phyloP scores from a whole-genome alignment of 495 filamentous ascomycete species.

The Hyaloscypha bicolor region DNA sequence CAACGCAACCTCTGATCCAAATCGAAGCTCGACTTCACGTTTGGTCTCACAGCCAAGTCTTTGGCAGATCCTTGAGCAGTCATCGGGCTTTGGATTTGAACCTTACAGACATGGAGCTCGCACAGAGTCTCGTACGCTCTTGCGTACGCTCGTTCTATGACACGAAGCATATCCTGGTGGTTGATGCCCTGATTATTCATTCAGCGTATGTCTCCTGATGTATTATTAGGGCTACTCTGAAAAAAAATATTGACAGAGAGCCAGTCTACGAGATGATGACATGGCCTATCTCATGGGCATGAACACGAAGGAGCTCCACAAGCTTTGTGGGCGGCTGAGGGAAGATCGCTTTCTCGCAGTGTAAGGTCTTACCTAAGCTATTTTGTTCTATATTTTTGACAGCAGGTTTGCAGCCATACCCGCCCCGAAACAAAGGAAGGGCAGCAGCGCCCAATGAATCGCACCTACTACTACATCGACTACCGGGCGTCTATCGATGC shows the following conservation, averaged over 20 bases:
- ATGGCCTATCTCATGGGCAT: conserved; percentile 82
- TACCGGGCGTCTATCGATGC: conserved; percentile 93
- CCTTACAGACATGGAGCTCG: conserved; percentile 69
- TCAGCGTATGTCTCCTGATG: conserved; percentile 63
- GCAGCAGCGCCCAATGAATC: conserved; percentile 75
- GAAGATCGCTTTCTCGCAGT: conserved; percentile 86
- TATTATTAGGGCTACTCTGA: conserved; percentile 6
- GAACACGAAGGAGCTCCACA: conserved; percentile 86
- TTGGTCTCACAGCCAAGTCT: not conserved
- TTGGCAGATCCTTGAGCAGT: not conserved
- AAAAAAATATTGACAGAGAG: conserved; percentile 29
- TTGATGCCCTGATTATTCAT: conserved; percentile 93
- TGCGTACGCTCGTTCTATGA: conserved; percentile 92
- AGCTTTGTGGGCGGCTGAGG: conserved; percentile 77
- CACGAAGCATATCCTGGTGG: conserved; percentile 81
- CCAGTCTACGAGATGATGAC: conserved; percentile 81
- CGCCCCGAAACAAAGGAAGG: conserved; percentile 79
- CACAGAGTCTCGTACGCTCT: conserved; percentile 83
- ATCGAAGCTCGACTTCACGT: not conserved
- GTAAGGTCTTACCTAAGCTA: conserved; percentile 41
- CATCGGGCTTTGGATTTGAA: not conserved
- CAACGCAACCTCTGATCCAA: not conserved
- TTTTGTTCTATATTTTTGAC: not conserved
- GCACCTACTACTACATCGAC: conserved; percentile 96
- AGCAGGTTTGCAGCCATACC: conserved; percentile 56